Evolutionary conservation across 176 grass and related monocot species (phyloP).

Genomic region (Luzula sylvatica): DNA sequence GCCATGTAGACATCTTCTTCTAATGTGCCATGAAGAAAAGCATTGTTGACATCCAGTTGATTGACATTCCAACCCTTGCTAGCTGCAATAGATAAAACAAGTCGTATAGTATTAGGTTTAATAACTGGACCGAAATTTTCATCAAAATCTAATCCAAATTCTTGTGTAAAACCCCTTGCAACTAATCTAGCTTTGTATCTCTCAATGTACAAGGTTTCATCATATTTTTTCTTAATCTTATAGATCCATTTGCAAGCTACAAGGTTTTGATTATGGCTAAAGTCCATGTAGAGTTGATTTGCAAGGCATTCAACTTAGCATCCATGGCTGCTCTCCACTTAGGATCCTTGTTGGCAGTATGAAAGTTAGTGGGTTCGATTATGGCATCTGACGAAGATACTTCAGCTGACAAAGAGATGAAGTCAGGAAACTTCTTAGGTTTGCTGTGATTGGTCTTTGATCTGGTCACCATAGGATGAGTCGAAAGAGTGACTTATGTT

Average conservation of each 20-base stretch:
- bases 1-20: slow-evolving; percentile 1
- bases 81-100: background rate
- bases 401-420: background rate
- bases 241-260: background rate
- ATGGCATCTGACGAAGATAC: too few species aligned
- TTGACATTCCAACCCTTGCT: background rate
- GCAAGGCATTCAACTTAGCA: background rate
- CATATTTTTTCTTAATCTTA: background rate
- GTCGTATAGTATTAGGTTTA: background rate
- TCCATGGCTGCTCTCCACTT: background rate
- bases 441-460: background rate
- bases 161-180: background rate
- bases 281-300: background rate
- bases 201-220: background rate
- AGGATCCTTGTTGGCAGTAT: background rate
- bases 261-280: background rate
- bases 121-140: background rate
- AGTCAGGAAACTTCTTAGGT: background rate
- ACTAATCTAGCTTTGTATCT: background rate
- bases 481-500: background rate
- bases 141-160: background rate
- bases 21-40: background rate
- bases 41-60: background rate
- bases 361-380: background rate
- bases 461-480: background rate